These are phyloP conservation scores for Ogataea hybrid DNA, from an alignment of 1,139 yeast genomes.

Conservation along the genomic window DNA sequence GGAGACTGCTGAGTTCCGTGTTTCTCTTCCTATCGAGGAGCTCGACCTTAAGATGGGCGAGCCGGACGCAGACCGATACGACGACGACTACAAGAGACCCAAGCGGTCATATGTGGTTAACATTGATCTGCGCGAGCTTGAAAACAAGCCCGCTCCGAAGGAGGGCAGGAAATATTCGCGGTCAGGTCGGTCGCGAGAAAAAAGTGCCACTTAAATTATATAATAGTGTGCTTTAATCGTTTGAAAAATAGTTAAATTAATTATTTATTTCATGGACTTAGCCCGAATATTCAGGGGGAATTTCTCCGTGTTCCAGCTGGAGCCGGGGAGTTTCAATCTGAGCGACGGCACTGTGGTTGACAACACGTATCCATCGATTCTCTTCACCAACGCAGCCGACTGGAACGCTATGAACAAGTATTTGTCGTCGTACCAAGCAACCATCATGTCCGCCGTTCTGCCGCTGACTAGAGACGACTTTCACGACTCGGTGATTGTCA, in stretches of 20 bases:
- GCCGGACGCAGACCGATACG: constrained; percentile 5
- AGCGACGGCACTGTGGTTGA: neutral
- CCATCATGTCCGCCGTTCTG: constrained; percentile 15
- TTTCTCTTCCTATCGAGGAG: constrained; percentile 36
- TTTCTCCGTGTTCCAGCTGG: constrained; percentile 19
- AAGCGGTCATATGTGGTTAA: constrained; percentile 37
- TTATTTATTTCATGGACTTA: neutral
- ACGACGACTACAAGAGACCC: constrained; percentile 23
- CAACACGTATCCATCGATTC: constrained; percentile 17
- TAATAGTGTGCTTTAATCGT: neutral
- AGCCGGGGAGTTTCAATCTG: constrained; percentile 15
- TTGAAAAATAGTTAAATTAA: neutral
- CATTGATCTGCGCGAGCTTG: constrained; percentile 37
- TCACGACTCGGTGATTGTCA: constrained; percentile 30
- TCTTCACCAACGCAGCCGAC: constrained; percentile 25
- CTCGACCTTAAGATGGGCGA: constrained; percentile 19
- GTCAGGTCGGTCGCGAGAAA: constrained; percentile 6
- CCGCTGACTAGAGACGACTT: constrained; percentile 28
- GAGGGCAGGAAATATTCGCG: constrained; percentile 7
- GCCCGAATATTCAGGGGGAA: constrained; percentile 2
- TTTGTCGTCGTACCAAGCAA: constrained; percentile 1
- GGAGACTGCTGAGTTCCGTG: constrained; percentile 35
- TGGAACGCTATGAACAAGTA: constrained; percentile 1
- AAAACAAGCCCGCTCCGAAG: constrained; percentile 26
- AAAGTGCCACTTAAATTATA: neutral